phyloP scores from a whole-genome alignment of 2,329 filamentous ascomycete genomes.

The Aspergillus luchuensis region DNA sequence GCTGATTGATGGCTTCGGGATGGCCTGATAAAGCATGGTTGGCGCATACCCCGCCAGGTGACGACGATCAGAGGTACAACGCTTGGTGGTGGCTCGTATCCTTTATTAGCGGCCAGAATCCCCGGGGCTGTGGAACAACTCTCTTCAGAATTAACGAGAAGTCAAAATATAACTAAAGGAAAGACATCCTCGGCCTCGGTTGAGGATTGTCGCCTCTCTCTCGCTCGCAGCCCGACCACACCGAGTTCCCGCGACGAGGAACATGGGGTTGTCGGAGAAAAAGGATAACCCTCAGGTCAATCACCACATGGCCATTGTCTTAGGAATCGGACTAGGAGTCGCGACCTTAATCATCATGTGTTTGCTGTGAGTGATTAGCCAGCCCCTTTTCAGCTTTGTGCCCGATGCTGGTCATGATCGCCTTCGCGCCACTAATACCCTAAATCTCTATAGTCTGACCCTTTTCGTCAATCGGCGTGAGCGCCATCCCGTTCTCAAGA shows the following conservation, averaged over 20 bases:
- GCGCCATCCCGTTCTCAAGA: conserved; percentile 19
- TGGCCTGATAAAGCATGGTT: conserved; percentile 10
- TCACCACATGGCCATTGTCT: conserved; percentile 35
- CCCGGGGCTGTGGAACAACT: neutral
- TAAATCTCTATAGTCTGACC: conserved; percentile 23
- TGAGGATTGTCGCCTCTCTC: neutral
- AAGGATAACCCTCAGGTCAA: conserved; percentile 22
- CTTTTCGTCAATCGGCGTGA: conserved; percentile 39
- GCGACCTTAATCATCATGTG: conserved; percentile 35
- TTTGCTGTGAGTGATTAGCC: conserved; percentile 30
- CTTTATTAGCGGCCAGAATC: neutral
- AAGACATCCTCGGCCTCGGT: neutral
- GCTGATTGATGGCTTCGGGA: conserved; percentile 6
- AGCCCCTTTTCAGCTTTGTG: neutral
- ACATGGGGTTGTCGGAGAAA: conserved; percentile 23
- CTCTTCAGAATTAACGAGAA: neutral
- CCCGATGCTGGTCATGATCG: neutral
- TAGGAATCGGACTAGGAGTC: conserved; percentile 36
- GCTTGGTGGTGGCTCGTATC: neutral
- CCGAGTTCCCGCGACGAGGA: conserved; percentile 10
- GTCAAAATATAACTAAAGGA: neutral
- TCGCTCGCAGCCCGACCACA: neutral
- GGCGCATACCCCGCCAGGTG: conserved; percentile 10
- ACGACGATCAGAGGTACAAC: conserved; percentile 9
- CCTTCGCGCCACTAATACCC: neutral